These are phyloP conservation scores for Huntiella savannae DNA, from an alignment of 2,329 filamentous ascomycete genomes.

Conservation along the genomic window DNA sequence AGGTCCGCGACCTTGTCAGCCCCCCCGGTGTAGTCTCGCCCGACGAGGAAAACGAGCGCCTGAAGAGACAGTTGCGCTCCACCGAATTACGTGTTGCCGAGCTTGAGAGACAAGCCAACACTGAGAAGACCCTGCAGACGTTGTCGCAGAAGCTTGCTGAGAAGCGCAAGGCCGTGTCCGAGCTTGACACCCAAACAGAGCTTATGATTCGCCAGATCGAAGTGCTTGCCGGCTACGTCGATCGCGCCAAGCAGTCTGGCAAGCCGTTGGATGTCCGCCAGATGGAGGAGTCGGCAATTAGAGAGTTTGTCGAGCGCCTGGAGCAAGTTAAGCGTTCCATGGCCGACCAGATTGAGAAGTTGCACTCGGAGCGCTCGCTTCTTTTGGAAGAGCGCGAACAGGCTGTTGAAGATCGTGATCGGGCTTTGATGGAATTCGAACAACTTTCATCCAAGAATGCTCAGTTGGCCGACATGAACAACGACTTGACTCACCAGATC, in stretches of 20 bases:
- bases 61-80: constrained; percentile 59
- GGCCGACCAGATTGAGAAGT: constrained; percentile 36
- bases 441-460: constrained; percentile 86
- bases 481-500: constrained; percentile 83
- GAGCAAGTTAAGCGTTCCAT: constrained; percentile 41
- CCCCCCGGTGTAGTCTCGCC: constrained; percentile 40
- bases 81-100: constrained; percentile 75
- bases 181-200: constrained; percentile 83
- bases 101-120: constrained; percentile 58
- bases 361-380: constrained; percentile 56
- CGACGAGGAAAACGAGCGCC: constrained; percentile 42
- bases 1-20: constrained; percentile 45
- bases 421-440: constrained; percentile 88
- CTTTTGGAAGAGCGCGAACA: constrained; percentile 70
- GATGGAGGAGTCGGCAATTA: constrained; percentile 76
- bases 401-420: constrained; percentile 71
- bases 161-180: constrained; percentile 88
- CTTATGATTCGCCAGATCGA: constrained; percentile 88
- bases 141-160: constrained; percentile 77
- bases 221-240: constrained; percentile 72
- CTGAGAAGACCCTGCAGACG: constrained; percentile 47
- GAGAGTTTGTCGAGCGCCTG: constrained; percentile 66
- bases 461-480: constrained; percentile 86
- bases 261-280: constrained; percentile 62
- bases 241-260: constrained; percentile 66